Base-by-base conservation (phyloP, 805 yeast species). In the Saccharomyces jurei region DNA sequence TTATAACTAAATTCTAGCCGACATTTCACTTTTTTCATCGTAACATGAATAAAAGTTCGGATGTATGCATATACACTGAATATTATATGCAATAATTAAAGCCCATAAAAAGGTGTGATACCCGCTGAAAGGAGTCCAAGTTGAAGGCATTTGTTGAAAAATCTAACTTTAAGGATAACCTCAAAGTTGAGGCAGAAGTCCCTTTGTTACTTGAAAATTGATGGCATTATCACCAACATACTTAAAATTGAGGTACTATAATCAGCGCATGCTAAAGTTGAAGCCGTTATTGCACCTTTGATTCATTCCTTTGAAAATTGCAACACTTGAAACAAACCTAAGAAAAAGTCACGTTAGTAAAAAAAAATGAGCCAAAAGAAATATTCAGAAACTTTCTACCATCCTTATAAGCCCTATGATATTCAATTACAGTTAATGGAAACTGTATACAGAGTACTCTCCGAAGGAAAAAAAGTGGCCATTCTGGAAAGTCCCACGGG, bases 401-500 rank as follows among this genome's bases (percentile, higher is more conserved):
- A 91, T 66, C 98, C 98, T 0, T 91, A 77, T 65, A 64, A 69
- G 49, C 97, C 98, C 0, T 91, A 91, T 67, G 76, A 74, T 27
- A 89, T 90, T 57, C 98, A 91, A 66, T 47, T 78, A 25, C 79
- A 84, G 56, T 78, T 91, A 59, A 91, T 91, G 97, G 72, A 74
- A 30, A 79, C 83, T 22, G 77, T 92, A n/a, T 86, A 86, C 61
- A 79, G 79, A 26, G 77, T 87, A 1, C 74, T 91, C 17, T 48
- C 55, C 3, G 48, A 52, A 3, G 74, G 75, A 4, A 74, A 76
- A 10, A 88, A 86, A 64, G 74, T 91, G 1, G 96, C 95, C 0
- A 75, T 91, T 1, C 84, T 91, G 63, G 97, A 91, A 66, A 85
- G 94, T 54, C 98, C 98, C 0, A 91, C 98, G 0, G 98, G 98